Evolutionary conservation across 768 basidiomycete species (phyloP).

Genomic region (Amanita phalloides): DNA sequence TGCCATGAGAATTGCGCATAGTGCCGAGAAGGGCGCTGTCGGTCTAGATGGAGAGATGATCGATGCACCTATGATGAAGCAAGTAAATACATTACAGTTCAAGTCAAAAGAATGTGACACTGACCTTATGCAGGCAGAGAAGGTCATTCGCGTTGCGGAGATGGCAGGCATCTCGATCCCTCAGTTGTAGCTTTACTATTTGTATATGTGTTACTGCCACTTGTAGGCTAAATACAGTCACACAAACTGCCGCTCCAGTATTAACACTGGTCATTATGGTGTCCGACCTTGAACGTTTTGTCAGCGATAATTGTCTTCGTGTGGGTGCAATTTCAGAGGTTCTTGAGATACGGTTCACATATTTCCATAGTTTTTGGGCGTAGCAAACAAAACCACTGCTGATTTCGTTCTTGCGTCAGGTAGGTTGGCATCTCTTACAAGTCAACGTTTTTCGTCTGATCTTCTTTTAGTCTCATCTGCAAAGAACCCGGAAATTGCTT

Average conservation of each 20-base stretch:
- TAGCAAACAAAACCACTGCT: slow-evolving; percentile 75
- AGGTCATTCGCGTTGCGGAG: slow-evolving; percentile 38
- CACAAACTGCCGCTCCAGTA: not conserved
- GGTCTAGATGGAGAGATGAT: slow-evolving; percentile 82
- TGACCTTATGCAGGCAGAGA: slow-evolving; percentile 25
- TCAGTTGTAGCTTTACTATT: not conserved
- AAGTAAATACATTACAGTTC: slow-evolving; percentile 27
- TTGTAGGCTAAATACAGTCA: not conserved
- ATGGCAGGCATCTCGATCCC: slow-evolving; percentile 48
- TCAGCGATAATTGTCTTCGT: slow-evolving; percentile 68
- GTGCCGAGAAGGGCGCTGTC: slow-evolving; percentile 50
- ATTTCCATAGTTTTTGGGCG: slow-evolving; percentile 58
- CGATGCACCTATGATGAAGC: slow-evolving; percentile 85
- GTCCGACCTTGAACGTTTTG: slow-evolving; percentile 55
- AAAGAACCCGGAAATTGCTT: slow-evolving; percentile 72
- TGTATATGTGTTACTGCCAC: not conserved
- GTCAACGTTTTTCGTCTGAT: not conserved
- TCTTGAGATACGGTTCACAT: not conserved
- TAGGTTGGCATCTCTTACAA: slow-evolving; percentile 17
- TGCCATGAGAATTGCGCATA: slow-evolving; percentile 50
- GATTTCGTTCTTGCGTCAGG: slow-evolving; percentile 86
- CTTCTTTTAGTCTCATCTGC: slow-evolving; percentile 56
- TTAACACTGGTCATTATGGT: slow-evolving; percentile 31
- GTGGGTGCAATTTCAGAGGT: slow-evolving; percentile 26
- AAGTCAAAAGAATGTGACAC: not conserved